Evolutionary conservation across 192 early-diverging fungal species (phyloP).

Genomic region (Rhizoclosmatium sp.): DNA sequence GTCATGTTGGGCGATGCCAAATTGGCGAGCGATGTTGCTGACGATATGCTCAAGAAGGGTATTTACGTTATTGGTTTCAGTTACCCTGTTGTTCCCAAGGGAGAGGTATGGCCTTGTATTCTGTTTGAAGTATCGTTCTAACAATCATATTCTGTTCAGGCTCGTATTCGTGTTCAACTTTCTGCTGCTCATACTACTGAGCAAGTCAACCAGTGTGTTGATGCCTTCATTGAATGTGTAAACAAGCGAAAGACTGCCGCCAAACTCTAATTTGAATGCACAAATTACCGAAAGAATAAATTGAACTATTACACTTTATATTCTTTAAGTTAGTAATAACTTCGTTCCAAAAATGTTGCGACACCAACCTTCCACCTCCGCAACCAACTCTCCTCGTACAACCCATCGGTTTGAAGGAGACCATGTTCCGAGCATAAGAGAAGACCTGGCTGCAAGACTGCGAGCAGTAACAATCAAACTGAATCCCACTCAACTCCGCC

Average conservation of each 20-base stretch:
- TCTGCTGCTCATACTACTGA: conserved; percentile 58
- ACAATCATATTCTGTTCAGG: neutral
- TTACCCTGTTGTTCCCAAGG: conserved; percentile 66
- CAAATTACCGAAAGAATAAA: too few species aligned
- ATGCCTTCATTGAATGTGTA: conserved; percentile 55
- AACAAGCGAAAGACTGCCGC: neutral
- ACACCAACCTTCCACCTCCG: too few species aligned
- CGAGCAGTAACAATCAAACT: neutral
- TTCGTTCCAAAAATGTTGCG: too few species aligned
- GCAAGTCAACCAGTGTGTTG: conserved; percentile 58
- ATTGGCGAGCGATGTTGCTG: conserved; percentile 57
- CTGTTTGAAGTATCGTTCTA: too few species aligned
- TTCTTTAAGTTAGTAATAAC: too few species aligned
- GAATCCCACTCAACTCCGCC: too few species aligned
- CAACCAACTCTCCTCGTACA: too few species aligned
- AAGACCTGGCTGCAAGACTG: too few species aligned
- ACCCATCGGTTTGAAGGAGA: too few species aligned
- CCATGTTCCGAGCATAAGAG: too few species aligned
- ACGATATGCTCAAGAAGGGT: conserved; percentile 57
- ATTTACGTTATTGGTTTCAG: conserved; percentile 68
- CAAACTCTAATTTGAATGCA: neutral
- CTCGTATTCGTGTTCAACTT: conserved; percentile 66
- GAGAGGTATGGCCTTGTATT: conserved; percentile 16
- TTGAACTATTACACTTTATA: too few species aligned
- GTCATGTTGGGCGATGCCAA: conserved; percentile 67